Base-by-base conservation (phyloP, 768 basidiomycete genomes). In the Phallus indusiatus region DNA sequence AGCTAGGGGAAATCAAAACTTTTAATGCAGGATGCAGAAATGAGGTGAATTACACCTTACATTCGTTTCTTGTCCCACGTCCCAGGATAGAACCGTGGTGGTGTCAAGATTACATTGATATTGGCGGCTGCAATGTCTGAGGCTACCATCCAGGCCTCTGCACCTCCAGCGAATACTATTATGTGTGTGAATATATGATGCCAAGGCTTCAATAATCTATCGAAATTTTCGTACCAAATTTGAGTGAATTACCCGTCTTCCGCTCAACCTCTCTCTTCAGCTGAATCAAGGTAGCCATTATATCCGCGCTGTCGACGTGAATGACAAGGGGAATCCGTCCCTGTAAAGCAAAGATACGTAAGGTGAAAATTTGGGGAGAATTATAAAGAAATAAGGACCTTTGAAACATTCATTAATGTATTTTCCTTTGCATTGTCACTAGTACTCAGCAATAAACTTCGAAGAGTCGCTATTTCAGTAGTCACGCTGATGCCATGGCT, bases 401-500 rank as follows among this genome's bases (percentile, higher is more conserved):
- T 77, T 12, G 79, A 77, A 24, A 81, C 83, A 62, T 76, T 75
- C 63, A 71, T 77, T 67, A 86, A 82, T 76, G 80, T 81, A 59
- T 71, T 64, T 4, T 78, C 81, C 56, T 82, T 75, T 65, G 82
- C 83, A 72, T 78, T 76, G 42, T 79, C 77, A 7, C 28, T 28
- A 7, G 28, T 2, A 28, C 28, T 28, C 61, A 85, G 72, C 8
- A 95, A 73, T 42, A 92, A 72, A 8, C 78, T 74, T 1, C 92
- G 79, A 49, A 96, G 72, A 4, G 82, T 75, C 14, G 85, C 85
- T 61, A 95, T 84, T 64, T 92, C 83, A n/a, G 85, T 87, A 70
- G 91, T 91, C 33, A 91, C 76, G 61, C 88, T 87, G 0, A 77
- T 67, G 12, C 66, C 67, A 10, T 66, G 10, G 65, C 74, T 10